Base-by-base conservation (phyloP, 805 yeast genomes). In the Ogataea nonfermentans region DNA sequence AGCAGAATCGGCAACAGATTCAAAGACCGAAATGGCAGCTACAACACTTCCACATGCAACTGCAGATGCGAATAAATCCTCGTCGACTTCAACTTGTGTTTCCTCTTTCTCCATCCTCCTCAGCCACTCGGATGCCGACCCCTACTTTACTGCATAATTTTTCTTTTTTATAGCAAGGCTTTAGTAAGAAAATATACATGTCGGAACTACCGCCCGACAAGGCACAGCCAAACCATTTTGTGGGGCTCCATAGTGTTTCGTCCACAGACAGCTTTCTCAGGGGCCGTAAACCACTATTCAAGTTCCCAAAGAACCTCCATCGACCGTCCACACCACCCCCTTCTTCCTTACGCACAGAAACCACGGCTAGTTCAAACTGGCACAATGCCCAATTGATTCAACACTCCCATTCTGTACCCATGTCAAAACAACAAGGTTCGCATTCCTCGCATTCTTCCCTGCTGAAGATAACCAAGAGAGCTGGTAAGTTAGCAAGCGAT, bases 61-160 rank as follows among this genome's bases (percentile, higher is more conserved):
- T 95, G 87, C 55, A 95, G 95, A 9, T 63, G 73, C 35, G 56
- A 41, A 24, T 29, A 26, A 12, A 42, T 47, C 5, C 43, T 30
- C 17, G 7, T 12, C 15, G 6, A 14, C 13, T 9, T 25, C 28
- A 6, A 6, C 9, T 25, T 5, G 28, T 5, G 28, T 25, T 6
- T 9, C 28, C 26, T n/a, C 25, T n/a, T 28, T 28, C n/a, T 28
- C 15, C 16, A 12, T 19, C 22, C 22, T 19, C 22, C 22, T 19
- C 22, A 19, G 22, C 22, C 22, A 19, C 22, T 19, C 22, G 8
- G 22, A 19, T 8, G 22, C 8, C 22, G 22, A 19, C 8, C 22
- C 22, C 22, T 19, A 19, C 8, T 19, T 19, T 19, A 19, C 22
- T 19, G 22, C 22, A 19, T 14, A 23, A 11, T 32, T 24, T 32